These are phyloP conservation scores for Adansonia rubrostipa DNA, from an alignment of 441 rosid genomes.

Conservation along the genomic window DNA sequence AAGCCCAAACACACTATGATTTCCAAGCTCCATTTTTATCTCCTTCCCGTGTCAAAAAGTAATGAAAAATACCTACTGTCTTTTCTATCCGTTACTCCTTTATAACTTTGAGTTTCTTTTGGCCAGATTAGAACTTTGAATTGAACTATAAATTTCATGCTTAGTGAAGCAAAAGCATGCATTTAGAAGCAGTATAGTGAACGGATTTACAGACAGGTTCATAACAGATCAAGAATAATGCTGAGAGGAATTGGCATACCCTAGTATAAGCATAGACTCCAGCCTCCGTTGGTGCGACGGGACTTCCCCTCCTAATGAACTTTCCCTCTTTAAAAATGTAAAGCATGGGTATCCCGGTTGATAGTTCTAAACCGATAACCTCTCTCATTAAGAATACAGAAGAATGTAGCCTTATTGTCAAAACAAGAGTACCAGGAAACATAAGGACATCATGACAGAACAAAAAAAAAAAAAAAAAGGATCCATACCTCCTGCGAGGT, in stretches of 20 bases:
- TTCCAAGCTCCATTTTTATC: neutral
- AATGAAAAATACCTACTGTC: neutral
- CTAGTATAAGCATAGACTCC: slow-evolving; percentile 97
- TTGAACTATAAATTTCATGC: neutral
- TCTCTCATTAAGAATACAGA: slow-evolving; percentile 31
- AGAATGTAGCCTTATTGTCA: neutral
- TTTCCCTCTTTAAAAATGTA: slow-evolving; percentile 87
- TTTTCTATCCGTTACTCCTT: neutral
- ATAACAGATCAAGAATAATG: neutral
- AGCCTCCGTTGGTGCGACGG: slow-evolving; percentile 82
- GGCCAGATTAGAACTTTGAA: neutral
- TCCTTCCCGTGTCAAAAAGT: neutral
- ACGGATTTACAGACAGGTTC: neutral
- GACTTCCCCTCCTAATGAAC: slow-evolving; percentile 91
- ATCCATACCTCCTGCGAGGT: slow-evolving; percentile 85
- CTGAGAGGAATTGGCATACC: slow-evolving; percentile 46
- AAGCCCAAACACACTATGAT: neutral
- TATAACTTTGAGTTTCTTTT: neutral
- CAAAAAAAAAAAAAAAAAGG: neutral
- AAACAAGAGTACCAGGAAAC: neutral
- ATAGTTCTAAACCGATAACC: slow-evolving; percentile 85
- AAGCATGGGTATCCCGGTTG: slow-evolving; percentile 95
- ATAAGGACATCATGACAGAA: neutral
- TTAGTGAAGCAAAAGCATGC: neutral
- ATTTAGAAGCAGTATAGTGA: slow-evolving; percentile 4